Base-by-base conservation (phyloP, 305 asterid genomes). In the Fraxinus sp. region DNA sequence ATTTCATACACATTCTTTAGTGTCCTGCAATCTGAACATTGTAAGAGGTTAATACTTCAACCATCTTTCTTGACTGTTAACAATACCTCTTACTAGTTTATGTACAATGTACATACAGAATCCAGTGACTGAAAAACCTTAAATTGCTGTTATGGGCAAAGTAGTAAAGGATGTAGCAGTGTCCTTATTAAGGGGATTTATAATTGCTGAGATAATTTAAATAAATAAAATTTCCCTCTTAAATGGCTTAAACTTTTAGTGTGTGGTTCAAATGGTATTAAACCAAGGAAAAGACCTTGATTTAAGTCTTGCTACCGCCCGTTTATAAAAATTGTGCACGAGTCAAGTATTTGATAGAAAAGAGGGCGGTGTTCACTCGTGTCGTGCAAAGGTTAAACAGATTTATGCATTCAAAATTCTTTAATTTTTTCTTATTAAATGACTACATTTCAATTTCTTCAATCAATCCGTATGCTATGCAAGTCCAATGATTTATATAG, bases 381-480 rank as follows among this genome's bases (percentile, higher is more conserved):
- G 71, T 3, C 32, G 3, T 7, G 71, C 71, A 62, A 18, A 9
- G 35, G 33, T 64, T 24, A 9, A 24, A 57, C 68, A 64, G n/a
- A 24, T 64, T 64, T 64, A 64, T 64, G 70, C 70, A 5, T 20
- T 59, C 70, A 64, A 64, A 64, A 64, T 24, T 64, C 28, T 20
- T 59, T 20, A 64, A 24, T 9, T 1, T 64, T 57, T 18, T 57
- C 68, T 57, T 57, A 57, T 57, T 6, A 57, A 57, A n/a, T 57
- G 68, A 57, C 73, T 3, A 71, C 73, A 7, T 52, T 26, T 16
- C 55, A 30, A 70, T 16, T 62, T 14, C 73, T 46, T 14, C 24
- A 24, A 64, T 79, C 28, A 39, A 55, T 83, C 22, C 9, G 13
- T 28, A 76, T 79, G 59, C 22, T 39, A 59, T 79, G 71, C 71